Percentiles rank a stretch among this genome's conserved stretches.
These are phyloP conservation scores for Collybia mongolica DNA, from an alignment of 768 basidiomycete genomes.

Conservation along the genomic window DNA sequence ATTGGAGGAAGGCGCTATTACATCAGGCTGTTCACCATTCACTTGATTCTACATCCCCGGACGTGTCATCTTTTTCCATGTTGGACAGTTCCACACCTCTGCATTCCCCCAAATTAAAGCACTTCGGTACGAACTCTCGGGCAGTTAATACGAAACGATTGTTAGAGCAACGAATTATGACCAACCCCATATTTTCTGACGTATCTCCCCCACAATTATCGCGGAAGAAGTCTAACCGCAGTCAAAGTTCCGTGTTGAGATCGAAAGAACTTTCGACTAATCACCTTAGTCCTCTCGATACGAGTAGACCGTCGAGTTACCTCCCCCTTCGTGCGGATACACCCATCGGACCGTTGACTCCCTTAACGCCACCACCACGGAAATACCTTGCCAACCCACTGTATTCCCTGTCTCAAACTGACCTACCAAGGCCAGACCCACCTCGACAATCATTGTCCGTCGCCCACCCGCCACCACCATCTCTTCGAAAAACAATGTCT, in stretches of 20 bases:
- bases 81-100: slow-evolving; percentile 37
- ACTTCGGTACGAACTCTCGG: slow-evolving; percentile 3
- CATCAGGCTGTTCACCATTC: slow-evolving; percentile 80
- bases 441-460: slow-evolving; percentile 7
- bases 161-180: slow-evolving; percentile 45
- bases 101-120: slow-evolving; percentile 26
- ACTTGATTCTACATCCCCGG: slow-evolving; percentile 50
- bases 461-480: slow-evolving; percentile 4
- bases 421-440: slow-evolving; percentile 30
- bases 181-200: slow-evolving; percentile 27
- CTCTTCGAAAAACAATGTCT: slow-evolving; percentile 49
- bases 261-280: slow-evolving; percentile 26
- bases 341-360: slow-evolving; percentile 55
- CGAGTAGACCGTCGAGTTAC: slow-evolving; percentile 39
- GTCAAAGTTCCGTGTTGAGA: slow-evolving; percentile 20
- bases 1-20: slow-evolving; percentile 76
- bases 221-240: slow-evolving; percentile 27
- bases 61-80: slow-evolving; percentile 45
- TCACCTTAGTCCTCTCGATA: slow-evolving; percentile 14
- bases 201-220: slow-evolving; percentile 19
- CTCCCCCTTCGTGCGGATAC: slow-evolving; percentile 63
- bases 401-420: slow-evolving; percentile 59
- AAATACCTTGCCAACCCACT: slow-evolving; percentile 45
- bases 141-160: slow-evolving; percentile 26
- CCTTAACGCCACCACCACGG: slow-evolving; percentile 67